Percentiles rank a stretch among this genome's conserved stretches.
Evolutionary conservation across 257 asterid genomes (phyloP).

Genomic region (Solanum bulbocastanum): DNA sequence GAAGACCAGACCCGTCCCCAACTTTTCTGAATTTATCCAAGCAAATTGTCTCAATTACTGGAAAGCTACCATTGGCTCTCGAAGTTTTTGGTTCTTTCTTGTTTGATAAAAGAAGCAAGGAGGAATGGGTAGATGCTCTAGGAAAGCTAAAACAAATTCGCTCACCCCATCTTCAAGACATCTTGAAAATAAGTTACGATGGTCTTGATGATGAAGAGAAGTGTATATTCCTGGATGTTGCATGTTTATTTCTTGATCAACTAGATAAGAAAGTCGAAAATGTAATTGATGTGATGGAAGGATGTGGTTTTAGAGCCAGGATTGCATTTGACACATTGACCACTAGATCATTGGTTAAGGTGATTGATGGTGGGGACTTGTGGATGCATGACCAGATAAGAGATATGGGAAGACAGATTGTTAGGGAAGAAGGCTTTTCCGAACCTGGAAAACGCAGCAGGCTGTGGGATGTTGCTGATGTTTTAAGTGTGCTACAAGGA

Average conservation of each 20-base stretch:
- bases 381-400: constrained; percentile 28
- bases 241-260: constrained; percentile 21
- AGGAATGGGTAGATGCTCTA: constrained; percentile 17
- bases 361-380: constrained; percentile 10
- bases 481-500: constrained; percentile 10
- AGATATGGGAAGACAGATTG: constrained; percentile 31
- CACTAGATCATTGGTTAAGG: constrained; percentile 14
- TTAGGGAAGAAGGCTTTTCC: neutral
- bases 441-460: constrained; percentile 15
- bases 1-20: constrained; percentile 14
- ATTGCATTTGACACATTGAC: constrained; percentile 7
- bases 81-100: constrained; percentile 25
- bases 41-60: constrained; percentile 10
- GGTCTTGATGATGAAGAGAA: constrained; percentile 19
- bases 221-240: constrained; percentile 21
- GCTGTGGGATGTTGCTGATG: constrained; percentile 17
- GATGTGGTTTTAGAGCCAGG: constrained; percentile 14
- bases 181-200: constrained; percentile 12
- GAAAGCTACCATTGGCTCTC: constrained; percentile 26
- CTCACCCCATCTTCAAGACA: constrained; percentile 1
- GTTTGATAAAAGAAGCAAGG: constrained; percentile 9
- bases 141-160: constrained; percentile 14
- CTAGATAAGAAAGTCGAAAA: constrained; percentile 14
- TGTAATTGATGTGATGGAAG: constrained; percentile 15
- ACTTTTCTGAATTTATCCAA: constrained; percentile 8